Conservation (phyloP, 2,329 filamentous ascomycete species). For the Rosellinia necatrix region DNA sequence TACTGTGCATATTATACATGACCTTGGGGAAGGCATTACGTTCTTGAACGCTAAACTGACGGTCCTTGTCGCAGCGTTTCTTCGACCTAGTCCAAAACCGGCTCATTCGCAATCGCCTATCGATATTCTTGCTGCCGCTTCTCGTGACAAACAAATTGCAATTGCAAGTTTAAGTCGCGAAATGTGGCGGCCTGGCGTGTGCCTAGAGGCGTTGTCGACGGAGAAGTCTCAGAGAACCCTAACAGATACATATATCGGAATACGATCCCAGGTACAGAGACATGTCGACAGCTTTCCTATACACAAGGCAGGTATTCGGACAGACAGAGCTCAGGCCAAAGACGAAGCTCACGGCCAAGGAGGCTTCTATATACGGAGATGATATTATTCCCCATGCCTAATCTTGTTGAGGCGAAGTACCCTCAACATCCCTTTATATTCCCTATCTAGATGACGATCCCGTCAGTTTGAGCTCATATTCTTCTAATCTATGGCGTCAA, state of each 20-base stretch:
- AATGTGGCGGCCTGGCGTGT: conserved; percentile 50
- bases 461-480: no score
- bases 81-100: conserved; percentile 47
- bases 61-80: conserved; percentile 63
- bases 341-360: conserved; percentile 57
- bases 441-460: no score
- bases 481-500: no score
- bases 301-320: conserved; percentile 63
- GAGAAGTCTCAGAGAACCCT: conserved; percentile 49
- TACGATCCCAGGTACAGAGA: conserved; percentile 55
- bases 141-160: conserved; percentile 48
- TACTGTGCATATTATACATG: conserved; percentile 58
- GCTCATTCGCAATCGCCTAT: conserved; percentile 27
- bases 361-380: conserved; percentile 53
- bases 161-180: conserved; percentile 53
- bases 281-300: conserved; percentile 62
- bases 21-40: conserved; percentile 47
- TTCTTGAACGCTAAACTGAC: conserved; percentile 54
- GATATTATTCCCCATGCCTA: conserved; percentile 7
- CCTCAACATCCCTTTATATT: not conserved
- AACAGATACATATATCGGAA: conserved; percentile 52
- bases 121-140: conserved; percentile 40
- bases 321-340: conserved; percentile 49
- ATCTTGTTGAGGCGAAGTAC: not conserved
- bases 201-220: conserved; percentile 45